Conservation (phyloP, 805 yeast species). For the Phaffomyces opuntiae region DNA sequence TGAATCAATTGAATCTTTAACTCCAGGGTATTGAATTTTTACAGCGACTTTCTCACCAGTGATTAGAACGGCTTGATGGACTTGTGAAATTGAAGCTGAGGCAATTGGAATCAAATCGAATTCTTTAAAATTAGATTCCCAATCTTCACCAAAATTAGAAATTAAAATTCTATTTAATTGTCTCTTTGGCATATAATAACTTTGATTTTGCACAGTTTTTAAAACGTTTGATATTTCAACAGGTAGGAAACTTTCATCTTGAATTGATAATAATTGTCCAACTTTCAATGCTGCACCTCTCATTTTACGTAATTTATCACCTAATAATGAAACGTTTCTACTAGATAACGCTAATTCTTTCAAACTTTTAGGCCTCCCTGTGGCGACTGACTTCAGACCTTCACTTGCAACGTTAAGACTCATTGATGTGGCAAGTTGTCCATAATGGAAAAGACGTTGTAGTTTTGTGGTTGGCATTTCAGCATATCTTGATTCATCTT, state of each 20-base stretch:
- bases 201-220: slow-evolving; percentile 83
- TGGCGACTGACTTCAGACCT: slow-evolving; percentile 60
- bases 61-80: slow-evolving; percentile 71
- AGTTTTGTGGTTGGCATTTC: slow-evolving; percentile 83
- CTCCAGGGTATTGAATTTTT: slow-evolving; percentile 97
- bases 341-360: slow-evolving; percentile 66
- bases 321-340: slow-evolving; percentile 79
- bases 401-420: slow-evolving; percentile 80
- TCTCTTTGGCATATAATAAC: slow-evolving; percentile 93
- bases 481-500: slow-evolving; percentile 46
- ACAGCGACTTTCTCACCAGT: slow-evolving; percentile 77
- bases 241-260: slow-evolving; percentile 81
- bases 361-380: slow-evolving; percentile 43
- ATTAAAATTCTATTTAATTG: slow-evolving; percentile 75
- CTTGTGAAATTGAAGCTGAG: slow-evolving; percentile 97
- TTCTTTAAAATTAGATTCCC: slow-evolving; percentile 66
- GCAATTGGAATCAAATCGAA: slow-evolving; percentile 91
- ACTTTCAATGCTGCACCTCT: slow-evolving; percentile 97
- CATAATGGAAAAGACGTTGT: slow-evolving; percentile 89
- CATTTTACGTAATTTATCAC: slow-evolving; percentile 85
- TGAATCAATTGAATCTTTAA: slow-evolving; percentile 85
- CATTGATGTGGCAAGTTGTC: slow-evolving; percentile 84
- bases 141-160: slow-evolving; percentile 66
- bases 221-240: slow-evolving; percentile 75
- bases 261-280: slow-evolving; percentile 96